A percentile compares a stretch with the other conserved stretches of the same genome.
phyloP scores from a whole-genome alignment of 192 early-diverging fungal genomes.

The Podila clonocystis region DNA sequence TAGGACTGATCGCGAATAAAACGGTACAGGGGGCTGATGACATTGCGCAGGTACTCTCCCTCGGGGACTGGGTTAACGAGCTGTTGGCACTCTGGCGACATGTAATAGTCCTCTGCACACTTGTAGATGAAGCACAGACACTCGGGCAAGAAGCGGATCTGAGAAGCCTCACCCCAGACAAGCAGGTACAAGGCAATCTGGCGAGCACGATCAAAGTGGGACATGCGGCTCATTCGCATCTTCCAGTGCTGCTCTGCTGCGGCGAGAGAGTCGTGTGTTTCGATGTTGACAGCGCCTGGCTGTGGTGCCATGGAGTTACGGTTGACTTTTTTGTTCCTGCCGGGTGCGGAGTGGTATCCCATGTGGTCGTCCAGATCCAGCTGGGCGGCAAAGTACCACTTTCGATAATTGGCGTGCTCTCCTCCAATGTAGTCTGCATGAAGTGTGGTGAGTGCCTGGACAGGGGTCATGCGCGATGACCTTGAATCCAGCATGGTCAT shows the following conservation, averaged over 20 bases:
- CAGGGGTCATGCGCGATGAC: slow-evolving; percentile 73
- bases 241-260: slow-evolving; percentile 65
- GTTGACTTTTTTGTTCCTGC: slow-evolving; percentile 5
- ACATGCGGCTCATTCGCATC: slow-evolving; percentile 68
- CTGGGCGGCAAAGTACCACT: slow-evolving; percentile 79
- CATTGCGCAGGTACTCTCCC: slow-evolving; percentile 70
- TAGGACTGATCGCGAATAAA: slow-evolving; percentile 79
- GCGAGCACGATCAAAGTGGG: slow-evolving; percentile 69
- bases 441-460: slow-evolving; percentile 71
- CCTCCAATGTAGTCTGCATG: slow-evolving; percentile 82
- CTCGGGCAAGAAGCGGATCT: slow-evolving; percentile 74
- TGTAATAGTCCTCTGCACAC: slow-evolving; percentile 64
- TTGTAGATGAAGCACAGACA: slow-evolving; percentile 80
- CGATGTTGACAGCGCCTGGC: slow-evolving; percentile 2
- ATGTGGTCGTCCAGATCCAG: slow-evolving; percentile 60
- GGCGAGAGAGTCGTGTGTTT: slow-evolving; percentile 3
- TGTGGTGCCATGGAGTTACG: slow-evolving; percentile 1
- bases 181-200: slow-evolving; percentile 76
- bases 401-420: slow-evolving; percentile 77
- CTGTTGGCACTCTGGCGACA: slow-evolving; percentile 54
- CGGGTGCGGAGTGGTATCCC: slow-evolving; percentile 3
- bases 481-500: slow-evolving; percentile 80
- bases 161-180: slow-evolving; percentile 80
- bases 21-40: slow-evolving; percentile 75
- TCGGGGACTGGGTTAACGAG: slow-evolving; percentile 60